Evolutionary conservation across 768 basidiomycete genomes (phyloP).

Genomic region (Nidularia pulvinata): DNA sequence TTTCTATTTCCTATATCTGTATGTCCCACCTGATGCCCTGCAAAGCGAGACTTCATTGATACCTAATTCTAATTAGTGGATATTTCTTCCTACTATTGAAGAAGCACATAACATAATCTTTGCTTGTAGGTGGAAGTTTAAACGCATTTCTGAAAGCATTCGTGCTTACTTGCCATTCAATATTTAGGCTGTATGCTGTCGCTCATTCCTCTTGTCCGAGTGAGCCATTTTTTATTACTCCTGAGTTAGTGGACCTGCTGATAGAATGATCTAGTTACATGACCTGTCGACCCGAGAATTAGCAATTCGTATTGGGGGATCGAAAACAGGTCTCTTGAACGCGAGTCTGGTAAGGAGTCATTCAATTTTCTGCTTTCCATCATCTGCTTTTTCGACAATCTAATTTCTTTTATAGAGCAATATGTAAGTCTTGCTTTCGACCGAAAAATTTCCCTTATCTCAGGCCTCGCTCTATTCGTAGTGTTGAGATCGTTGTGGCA

Average conservation of each 20-base stretch:
- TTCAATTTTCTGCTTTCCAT: too few species aligned
- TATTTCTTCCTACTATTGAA: conserved; percentile 43
- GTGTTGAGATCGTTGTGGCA: conserved; percentile 70
- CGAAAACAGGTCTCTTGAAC: conserved; percentile 78
- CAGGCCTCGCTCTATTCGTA: conserved; percentile 11
- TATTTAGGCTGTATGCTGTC: conserved; percentile 61
- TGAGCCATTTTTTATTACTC: conserved; percentile 16
- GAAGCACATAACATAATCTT: conserved; percentile 58
- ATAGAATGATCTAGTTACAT: conserved; percentile 49
- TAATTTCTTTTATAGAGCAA: conserved; percentile 49
- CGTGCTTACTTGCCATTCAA: neutral
- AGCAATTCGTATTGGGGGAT: conserved; percentile 72
- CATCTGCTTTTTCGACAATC: neutral
- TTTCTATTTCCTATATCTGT: conserved; percentile 71
- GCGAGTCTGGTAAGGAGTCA: conserved; percentile 66
- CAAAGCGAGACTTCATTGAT: neutral
- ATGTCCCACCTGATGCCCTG: conserved; percentile 14
- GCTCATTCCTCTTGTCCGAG: conserved; percentile 80
- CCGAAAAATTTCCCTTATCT: too few species aligned
- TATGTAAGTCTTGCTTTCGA: conserved; percentile 39
- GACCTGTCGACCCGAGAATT: conserved; percentile 78
- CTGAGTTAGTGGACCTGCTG: neutral
- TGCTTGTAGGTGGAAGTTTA: conserved; percentile 41
- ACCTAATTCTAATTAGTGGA: conserved; percentile 44
- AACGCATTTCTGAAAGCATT: neutral